A percentile compares a stretch with the other conserved stretches of the same genome.
phyloP scores from a whole-genome alignment of 106 monocot species.

The Allium sativum region DNA sequence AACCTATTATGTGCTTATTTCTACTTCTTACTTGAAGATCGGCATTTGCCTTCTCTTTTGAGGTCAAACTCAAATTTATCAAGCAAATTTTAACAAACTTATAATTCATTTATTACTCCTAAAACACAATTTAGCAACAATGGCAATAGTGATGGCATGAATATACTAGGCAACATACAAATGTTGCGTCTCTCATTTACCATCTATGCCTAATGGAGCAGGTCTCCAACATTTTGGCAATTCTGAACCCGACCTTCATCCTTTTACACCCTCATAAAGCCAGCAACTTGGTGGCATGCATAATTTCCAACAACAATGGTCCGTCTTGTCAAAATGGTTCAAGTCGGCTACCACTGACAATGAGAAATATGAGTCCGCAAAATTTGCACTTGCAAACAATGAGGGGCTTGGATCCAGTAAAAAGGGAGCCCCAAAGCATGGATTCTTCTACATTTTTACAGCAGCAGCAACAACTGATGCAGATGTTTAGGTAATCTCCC shows the following conservation, averaged over 20 bases:
- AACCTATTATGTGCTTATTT: slow-evolving; percentile 4
- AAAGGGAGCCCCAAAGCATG: slow-evolving; percentile 36
- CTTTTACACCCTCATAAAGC: neutral
- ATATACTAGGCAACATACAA: slow-evolving; percentile 32
- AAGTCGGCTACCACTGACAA: slow-evolving; percentile 33
- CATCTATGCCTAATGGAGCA: slow-evolving; percentile 32
- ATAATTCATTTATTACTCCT: slow-evolving; percentile 41
- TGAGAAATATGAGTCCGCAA: slow-evolving; percentile 34
- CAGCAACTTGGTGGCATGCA: slow-evolving; percentile 6
- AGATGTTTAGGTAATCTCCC: slow-evolving; percentile 20
- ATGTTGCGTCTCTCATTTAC: slow-evolving; percentile 38
- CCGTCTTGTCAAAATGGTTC: slow-evolving; percentile 2
- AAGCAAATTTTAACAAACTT: slow-evolving; percentile 26
- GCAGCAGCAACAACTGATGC: slow-evolving; percentile 34
- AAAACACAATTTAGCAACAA: slow-evolving; percentile 33
- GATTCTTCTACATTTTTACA: slow-evolving; percentile 30
- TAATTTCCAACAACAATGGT: slow-evolving; percentile 15
- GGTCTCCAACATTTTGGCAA: slow-evolving; percentile 10
- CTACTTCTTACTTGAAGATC: slow-evolving; percentile 28
- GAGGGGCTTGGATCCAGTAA: slow-evolving; percentile 38
- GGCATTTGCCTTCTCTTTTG: slow-evolving; percentile 22
- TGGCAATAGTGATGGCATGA: slow-evolving; percentile 17
- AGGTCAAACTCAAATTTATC: slow-evolving; percentile 22
- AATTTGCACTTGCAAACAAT: slow-evolving; percentile 29
- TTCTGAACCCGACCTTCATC: slow-evolving; percentile 1